Percentiles rank a stretch among this genome's conserved stretches.
Conservation (phyloP, 768 basidiomycete genomes). For the Scleroderma citrinum region DNA sequence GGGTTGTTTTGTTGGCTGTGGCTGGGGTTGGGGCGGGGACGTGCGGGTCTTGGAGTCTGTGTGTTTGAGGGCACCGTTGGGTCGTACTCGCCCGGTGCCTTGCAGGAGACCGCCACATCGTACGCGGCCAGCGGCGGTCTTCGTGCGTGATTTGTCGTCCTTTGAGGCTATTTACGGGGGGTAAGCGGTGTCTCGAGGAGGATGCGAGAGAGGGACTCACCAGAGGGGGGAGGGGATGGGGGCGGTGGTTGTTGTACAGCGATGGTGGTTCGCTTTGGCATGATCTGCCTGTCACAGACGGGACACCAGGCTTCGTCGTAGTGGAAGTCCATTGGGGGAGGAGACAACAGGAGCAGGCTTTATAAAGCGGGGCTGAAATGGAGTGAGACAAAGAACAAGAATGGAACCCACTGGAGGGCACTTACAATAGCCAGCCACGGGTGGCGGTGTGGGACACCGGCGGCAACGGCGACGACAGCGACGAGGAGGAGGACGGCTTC, state of each 20-base stretch:
- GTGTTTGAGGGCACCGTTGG: conserved; percentile 50
- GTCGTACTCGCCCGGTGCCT: conserved; percentile 59
- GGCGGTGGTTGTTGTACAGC: conserved; percentile 29
- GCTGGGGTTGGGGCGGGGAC: conserved; percentile 16
- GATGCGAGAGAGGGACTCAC: conserved; percentile 28
- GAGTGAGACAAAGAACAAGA: conserved; percentile 17
- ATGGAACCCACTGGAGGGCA: conserved; percentile 13
- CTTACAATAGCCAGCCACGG: conserved; percentile 3
- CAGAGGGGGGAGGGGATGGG: conserved; percentile 33
- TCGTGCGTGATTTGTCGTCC: conserved; percentile 27
- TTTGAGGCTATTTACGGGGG: conserved; percentile 15
- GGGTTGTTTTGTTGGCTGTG: conserved; percentile 20
- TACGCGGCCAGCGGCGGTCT: conserved; percentile 32
- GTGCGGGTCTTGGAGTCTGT: conserved; percentile 17
- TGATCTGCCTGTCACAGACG: conserved; percentile 69
- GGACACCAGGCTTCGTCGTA: conserved; percentile 79
- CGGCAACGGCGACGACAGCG: not conserved
- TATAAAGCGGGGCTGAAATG: conserved; percentile 2
- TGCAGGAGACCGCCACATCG: conserved; percentile 51
- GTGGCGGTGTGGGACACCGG: not conserved
- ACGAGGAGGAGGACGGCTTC: conserved; percentile 14
- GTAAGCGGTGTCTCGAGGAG: too few species aligned
- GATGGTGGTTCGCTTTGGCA: conserved; percentile 67
- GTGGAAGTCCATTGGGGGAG: conserved; percentile 27
- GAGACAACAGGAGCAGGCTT: conserved; percentile 9